These are phyloP conservation scores for Dactylonectria estremocensis DNA, from an alignment of 2,329 filamentous ascomycete species.

Conservation along the genomic window DNA sequence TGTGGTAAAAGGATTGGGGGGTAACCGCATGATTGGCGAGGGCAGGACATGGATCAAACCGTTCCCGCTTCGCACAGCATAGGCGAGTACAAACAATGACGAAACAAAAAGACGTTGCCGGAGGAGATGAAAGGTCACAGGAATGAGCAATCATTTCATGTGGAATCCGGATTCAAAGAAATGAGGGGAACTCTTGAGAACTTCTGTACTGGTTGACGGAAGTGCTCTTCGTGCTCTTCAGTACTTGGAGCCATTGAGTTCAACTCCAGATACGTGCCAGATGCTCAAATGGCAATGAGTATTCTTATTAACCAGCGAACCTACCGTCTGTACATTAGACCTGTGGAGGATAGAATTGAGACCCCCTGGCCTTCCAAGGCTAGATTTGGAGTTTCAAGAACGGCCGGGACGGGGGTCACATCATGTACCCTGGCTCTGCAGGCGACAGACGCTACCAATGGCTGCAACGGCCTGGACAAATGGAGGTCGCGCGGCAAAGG, in stretches of 20 bases:
- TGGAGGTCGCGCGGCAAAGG: not conserved
- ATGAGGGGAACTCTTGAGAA: not conserved
- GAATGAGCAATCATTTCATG: not conserved
- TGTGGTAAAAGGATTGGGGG: slow-evolving; percentile 12
- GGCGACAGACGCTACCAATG: not conserved
- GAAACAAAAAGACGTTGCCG: not conserved
- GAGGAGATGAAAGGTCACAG: not conserved
- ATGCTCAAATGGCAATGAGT: not conserved
- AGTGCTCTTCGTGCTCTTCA: not conserved
- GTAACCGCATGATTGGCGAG: slow-evolving; percentile 6
- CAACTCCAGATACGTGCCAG: not conserved
- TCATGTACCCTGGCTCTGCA: slow-evolving; percentile 2
- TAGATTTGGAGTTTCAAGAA: slow-evolving; percentile 5
- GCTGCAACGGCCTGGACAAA: not conserved
- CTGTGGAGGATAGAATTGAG: not conserved
- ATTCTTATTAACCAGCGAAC: not conserved
- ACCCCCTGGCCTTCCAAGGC: slow-evolving; percentile 1
- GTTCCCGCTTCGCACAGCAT: slow-evolving; percentile 7
- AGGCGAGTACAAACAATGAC: not conserved
- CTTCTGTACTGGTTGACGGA: not conserved
- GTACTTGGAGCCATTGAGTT: not conserved
- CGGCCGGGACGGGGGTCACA: not conserved
- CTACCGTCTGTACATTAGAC: not conserved
- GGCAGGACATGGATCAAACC: slow-evolving; percentile 19
- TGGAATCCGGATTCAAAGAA: not conserved